Conservation (phyloP, 495 filamentous ascomycete species). For the Xylaria sp. region DNA sequence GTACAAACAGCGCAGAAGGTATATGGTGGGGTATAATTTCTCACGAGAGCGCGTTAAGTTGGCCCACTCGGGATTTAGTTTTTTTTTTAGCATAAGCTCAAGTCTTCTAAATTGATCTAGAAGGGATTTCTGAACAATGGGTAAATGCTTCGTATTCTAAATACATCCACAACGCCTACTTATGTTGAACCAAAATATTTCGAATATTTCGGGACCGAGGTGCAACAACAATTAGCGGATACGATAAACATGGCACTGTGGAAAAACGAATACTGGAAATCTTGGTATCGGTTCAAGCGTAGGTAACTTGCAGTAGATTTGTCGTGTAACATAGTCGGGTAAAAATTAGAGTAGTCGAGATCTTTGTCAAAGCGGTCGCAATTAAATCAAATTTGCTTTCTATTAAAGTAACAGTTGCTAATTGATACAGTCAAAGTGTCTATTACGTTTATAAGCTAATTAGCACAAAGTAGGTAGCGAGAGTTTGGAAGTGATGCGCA, state of each 20-base stretch:
- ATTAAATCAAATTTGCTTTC: neutral
- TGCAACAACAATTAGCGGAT: neutral
- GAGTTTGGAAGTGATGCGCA: neutral
- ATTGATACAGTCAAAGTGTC: neutral
- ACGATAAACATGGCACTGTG: neutral
- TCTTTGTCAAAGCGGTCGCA: neutral
- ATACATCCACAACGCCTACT: neutral
- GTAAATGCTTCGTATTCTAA: neutral
- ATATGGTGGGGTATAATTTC: neutral
- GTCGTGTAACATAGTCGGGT: neutral
- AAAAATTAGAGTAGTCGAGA: neutral
- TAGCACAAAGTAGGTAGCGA: neutral
- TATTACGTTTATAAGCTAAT: neutral
- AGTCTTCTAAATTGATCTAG: constrained; percentile 8
- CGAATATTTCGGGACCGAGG: neutral
- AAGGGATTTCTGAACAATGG: neutral
- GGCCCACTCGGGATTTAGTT: neutral
- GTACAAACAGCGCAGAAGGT: neutral
- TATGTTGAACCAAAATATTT: neutral
- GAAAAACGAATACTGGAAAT: neutral
- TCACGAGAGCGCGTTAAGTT: neutral
- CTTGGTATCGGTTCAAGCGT: neutral
- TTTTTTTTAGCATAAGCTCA: constrained; percentile 9
- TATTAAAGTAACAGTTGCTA: neutral
- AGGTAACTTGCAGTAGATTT: neutral